These are phyloP conservation scores for Chrysoporthe cubensis DNA, from an alignment of 2,329 filamentous ascomycete genomes.

Conservation along the genomic window DNA sequence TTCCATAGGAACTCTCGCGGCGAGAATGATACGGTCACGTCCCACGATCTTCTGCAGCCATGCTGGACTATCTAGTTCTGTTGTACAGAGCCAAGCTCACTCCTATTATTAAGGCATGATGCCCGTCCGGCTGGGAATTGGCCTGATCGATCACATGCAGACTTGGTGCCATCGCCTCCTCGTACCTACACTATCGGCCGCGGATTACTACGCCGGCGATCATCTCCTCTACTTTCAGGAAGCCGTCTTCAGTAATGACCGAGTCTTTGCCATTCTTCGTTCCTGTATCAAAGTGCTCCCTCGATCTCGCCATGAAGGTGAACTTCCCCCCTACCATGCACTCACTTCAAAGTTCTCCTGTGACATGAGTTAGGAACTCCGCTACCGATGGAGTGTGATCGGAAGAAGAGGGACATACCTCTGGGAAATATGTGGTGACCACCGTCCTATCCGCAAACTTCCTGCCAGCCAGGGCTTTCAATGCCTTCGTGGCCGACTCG, in stretches of 20 bases:
- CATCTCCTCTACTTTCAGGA: neutral
- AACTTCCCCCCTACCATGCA: constrained; percentile 69
- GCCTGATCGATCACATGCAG: neutral
- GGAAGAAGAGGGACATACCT: constrained; percentile 57
- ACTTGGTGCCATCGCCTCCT: neutral
- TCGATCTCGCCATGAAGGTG: neutral
- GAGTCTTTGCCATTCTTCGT: neutral
- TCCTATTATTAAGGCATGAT: neutral
- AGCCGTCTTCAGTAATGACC: neutral
- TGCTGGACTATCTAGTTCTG: constrained; percentile 8
- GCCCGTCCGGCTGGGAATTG: neutral
- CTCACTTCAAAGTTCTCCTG: constrained; percentile 93
- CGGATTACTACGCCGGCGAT: neutral
- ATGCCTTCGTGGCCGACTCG: constrained; percentile 79
- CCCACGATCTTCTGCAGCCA: neutral
- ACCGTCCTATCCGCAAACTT: constrained; percentile 98
- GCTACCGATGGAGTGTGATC: neutral
- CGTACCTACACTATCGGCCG: neutral
- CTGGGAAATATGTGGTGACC: constrained; percentile 93
- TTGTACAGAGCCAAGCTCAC: constrained; percentile 2
- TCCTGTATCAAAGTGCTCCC: neutral
- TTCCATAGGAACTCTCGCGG: neutral
- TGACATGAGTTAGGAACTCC: neutral
- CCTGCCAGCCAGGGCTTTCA: constrained; percentile 87
- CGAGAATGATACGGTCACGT: neutral